Base-by-base conservation (phyloP, 805 yeast genomes). In the Yarrowia sp. region DNA sequence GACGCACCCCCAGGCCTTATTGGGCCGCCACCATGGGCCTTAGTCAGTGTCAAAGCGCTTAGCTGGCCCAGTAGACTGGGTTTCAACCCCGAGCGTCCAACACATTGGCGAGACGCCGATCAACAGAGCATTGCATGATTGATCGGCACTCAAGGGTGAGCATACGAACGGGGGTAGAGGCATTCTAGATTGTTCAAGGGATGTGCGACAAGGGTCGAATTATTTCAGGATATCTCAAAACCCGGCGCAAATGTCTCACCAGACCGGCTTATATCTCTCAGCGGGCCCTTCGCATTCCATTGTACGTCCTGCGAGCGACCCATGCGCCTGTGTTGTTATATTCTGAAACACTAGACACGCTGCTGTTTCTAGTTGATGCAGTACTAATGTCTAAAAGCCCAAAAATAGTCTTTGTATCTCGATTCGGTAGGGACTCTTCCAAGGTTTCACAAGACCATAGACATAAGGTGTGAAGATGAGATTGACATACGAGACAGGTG, bases 271-370 rank as follows among this genome's bases (percentile, higher is more conserved):
- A 24, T 24, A 24, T 24, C 30, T 24, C 30, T 24, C 30, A 24
- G n/a, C 43, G 14, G 43, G 43, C 43, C 43, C 9, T 46, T 7
- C 24, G 15, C 53, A 50, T 34, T 50, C 40, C 42, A 17, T 14
- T 10, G 30, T 50, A 50, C 56, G 34, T 20, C 60, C 60, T 20
- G 15, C n/a, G 38, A 20, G 38, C 15, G 30, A 34, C 61, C 44
- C 46, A 55, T 39, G 61, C 61, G 19, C 56, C 30, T 17, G 43
- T 39, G 19, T 20, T 55, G 61, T 39, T 39, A 12, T 17, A 55
- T 55, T 40, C 61, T 55, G 61, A 55, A 55, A 55, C 61, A 55
- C 61, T 55, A 55, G 46, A 34, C 61, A 55, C 61, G 46, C 39
- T 55, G 61, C 61, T 55, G 61, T 55, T 39, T 39, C 61, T 15